phyloP scores from a whole-genome alignment of 1,139 yeast genomes.

The Sugiyamaella pinicola region DNA sequence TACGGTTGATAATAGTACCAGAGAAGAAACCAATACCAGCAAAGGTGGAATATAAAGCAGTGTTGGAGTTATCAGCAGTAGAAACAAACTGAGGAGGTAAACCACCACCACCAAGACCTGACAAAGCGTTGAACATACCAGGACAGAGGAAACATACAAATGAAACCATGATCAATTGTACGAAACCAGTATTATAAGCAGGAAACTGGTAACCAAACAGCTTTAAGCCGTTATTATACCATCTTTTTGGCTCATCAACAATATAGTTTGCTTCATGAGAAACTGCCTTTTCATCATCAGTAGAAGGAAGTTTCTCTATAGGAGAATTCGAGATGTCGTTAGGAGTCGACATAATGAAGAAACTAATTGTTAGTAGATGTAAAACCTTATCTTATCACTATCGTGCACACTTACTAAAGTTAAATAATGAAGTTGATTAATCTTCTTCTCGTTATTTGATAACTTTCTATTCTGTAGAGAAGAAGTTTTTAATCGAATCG shows the following conservation, averaged over 20 bases:
- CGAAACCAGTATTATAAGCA: constrained; percentile 32
- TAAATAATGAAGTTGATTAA: background rate
- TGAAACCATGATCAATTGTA: constrained; percentile 38
- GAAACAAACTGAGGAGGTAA: constrained; percentile 43
- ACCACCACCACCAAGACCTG: constrained; percentile 57
- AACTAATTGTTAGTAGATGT: background rate
- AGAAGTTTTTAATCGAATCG: background rate
- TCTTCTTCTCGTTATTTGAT: background rate
- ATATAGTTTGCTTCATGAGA: background rate
- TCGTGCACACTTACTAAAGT: constrained; percentile 1
- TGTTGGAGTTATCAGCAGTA: constrained; percentile 55
- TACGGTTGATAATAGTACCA: constrained; percentile 58
- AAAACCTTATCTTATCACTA: background rate
- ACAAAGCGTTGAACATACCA: constrained; percentile 59
- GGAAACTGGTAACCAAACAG: constrained; percentile 26
- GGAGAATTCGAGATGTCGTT: constrained; percentile 2
- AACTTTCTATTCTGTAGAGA: background rate
- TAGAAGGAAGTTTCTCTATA: constrained; percentile 7
- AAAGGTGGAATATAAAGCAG: constrained; percentile 59
- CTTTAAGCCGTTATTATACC: constrained; percentile 31
- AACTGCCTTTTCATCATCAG: constrained; percentile 18
- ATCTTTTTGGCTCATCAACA: constrained; percentile 21
- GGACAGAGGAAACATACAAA: constrained; percentile 42
- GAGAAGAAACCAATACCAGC: constrained; percentile 60
- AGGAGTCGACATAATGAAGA: constrained; percentile 11